Evolutionary conservation across 768 basidiomycete species (phyloP), one percentile per base, ranked within the genome.

Genomic region (Termitomyces eurrhizus): DNA sequence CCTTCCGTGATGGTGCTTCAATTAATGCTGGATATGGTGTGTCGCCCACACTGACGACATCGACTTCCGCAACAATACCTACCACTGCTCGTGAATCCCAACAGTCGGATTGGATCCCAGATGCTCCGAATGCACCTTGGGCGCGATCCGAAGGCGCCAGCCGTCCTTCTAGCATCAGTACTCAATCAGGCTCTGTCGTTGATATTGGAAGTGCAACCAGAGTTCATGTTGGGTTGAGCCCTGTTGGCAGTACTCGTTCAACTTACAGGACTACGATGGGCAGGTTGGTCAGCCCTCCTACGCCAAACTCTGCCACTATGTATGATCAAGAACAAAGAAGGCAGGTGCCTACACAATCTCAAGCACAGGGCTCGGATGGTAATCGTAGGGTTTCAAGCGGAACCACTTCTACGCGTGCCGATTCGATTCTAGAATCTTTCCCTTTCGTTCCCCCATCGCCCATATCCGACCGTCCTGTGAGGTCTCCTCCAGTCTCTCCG

Each of bases 371-470:
- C 49, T 67, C 78, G 54, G 79, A 79, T 52, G 75, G 70, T 63
- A 73, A 71, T 60, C 78, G 81, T 63, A 77, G 85, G 57, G 79
- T 83, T 62, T 88, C 90, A 6, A 83, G 81, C 59, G 83, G 85
- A 6, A 83, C 83, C 13, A 76, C 88, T 14, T 89, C 89, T 11
- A 88, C 88, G 3, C 82, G 83, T 52, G 89, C 90, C 32, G 91
- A 93, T 69, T 93, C 91, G 3, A 91, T 93, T 65, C 79, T 93
- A 32, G 92, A 92, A 72, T 87, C 85, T 14, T 94, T 94, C 79
- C 90, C 90, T 39, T 93, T 94, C 70, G 91, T 94, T 9, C 92
- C 92, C 26, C 92, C 92, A 1, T 92, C 91, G 8, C 92, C 92
- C 7, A 92, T 93, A 61, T 92, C 90, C n/a, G 85, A 90, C 65